Conservation (phyloP, 345 rosid genomes). For the Boechera stricta region DNA sequence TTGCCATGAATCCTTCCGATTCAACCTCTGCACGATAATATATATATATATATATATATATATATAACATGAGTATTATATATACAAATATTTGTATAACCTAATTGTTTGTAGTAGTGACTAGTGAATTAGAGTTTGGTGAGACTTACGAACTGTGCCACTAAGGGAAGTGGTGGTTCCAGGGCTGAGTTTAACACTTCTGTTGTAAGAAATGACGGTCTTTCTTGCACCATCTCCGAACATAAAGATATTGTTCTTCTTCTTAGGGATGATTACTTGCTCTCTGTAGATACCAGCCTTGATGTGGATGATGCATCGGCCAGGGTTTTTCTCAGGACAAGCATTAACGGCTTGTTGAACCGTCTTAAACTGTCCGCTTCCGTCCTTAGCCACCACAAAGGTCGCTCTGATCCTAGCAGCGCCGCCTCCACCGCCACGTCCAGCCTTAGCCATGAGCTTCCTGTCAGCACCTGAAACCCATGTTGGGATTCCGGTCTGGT, state of each 20-base stretch:
- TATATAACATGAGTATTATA: neutral
- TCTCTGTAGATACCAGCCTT: constrained; percentile 72
- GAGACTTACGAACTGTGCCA: constrained; percentile 55
- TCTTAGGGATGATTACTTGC: constrained; percentile 50
- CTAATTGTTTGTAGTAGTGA: neutral
- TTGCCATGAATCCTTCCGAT: constrained; percentile 66
- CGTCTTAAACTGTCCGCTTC: constrained; percentile 69
- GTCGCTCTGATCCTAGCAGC: constrained; percentile 49
- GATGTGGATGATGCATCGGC: constrained; percentile 63
- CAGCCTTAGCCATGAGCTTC: constrained; percentile 54
- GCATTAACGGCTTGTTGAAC: constrained; percentile 58
- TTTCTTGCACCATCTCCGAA: constrained; percentile 78
- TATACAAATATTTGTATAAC: neutral
- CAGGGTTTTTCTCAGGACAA: constrained; percentile 48
- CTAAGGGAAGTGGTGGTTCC: constrained; percentile 59
- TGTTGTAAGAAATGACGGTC: constrained; percentile 63
- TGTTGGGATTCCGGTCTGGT: constrained; percentile 50
- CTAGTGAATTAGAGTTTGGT: constrained; percentile 4
- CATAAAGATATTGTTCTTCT: constrained; percentile 60
- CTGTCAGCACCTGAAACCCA: constrained; percentile 73
- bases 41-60: neutral
- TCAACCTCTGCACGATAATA: constrained; percentile 52
- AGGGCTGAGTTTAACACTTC: constrained; percentile 46
- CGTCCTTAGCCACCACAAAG: constrained; percentile 79
- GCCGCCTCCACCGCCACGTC: constrained; percentile 34